A percentile compares a stretch with the other conserved stretches of the same genome.
phyloP scores from a whole-genome alignment of 176 grass and related monocot genomes.

The Raddia guianensis region DNA sequence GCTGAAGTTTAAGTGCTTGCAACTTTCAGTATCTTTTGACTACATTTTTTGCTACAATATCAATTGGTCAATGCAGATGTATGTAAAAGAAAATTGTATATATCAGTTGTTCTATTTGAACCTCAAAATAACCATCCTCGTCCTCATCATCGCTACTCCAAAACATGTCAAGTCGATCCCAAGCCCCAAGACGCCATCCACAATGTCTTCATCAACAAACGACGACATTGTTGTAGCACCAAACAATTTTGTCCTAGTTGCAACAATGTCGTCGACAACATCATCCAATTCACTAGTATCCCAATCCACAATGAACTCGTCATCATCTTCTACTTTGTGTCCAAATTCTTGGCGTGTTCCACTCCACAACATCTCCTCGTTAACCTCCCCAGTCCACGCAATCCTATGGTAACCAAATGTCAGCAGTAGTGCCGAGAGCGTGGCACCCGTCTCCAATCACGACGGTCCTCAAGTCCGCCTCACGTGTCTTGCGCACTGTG shows the following conservation, averaged over 20 bases:
- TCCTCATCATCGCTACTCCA: constrained; percentile 62
- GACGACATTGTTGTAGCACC: constrained; percentile 42
- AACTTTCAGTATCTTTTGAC: background rate
- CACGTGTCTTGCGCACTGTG: constrained; percentile 65
- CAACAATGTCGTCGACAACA: constrained; percentile 53
- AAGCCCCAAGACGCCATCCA: constrained; percentile 48
- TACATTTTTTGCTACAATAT: background rate
- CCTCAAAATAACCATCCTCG: constrained; percentile 59
- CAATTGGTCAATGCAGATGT: background rate
- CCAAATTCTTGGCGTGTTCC: constrained; percentile 18
- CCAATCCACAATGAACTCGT: constrained; percentile 40
- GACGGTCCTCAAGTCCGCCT: constrained; percentile 68
- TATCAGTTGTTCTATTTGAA: background rate
- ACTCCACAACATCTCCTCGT: constrained; percentile 57
- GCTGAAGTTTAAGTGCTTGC: too few relatives aligned
- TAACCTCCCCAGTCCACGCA: constrained; percentile 74
- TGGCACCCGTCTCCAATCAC: constrained; percentile 74
- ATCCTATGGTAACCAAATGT: constrained; percentile 88
- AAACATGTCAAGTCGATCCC: constrained; percentile 26
- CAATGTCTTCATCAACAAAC: constrained; percentile 57
- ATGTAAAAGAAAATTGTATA: background rate
- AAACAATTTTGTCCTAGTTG: constrained; percentile 36
- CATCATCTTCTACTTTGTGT: constrained; percentile 39
- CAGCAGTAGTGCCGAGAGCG: constrained; percentile 58
- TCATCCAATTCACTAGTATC: constrained; percentile 47